Conservation (phyloP, 495 filamentous ascomycete species). For the Penicillium turbatum region DNA sequence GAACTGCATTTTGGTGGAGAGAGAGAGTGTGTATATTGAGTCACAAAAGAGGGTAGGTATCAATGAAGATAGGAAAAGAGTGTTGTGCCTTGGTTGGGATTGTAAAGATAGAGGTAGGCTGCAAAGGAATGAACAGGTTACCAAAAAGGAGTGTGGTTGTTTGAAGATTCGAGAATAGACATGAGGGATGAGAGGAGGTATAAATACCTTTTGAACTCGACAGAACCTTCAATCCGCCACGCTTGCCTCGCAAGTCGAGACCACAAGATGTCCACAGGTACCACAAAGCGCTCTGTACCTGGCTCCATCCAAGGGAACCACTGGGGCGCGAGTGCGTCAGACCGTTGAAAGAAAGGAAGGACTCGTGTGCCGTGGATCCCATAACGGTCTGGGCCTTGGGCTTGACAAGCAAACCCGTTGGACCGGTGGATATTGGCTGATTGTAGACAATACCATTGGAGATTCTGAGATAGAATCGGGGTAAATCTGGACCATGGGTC, state of each 20-base stretch:
- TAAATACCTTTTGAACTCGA: conserved; percentile 18
- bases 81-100: conserved; percentile 1
- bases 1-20: conserved; percentile 29
- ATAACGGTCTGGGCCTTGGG: conserved; percentile 19
- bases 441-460: neutral
- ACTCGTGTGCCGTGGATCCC: conserved; percentile 8
- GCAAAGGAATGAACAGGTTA: conserved; percentile 25
- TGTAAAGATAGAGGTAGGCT: neutral
- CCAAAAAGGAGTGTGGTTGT: conserved; percentile 16
- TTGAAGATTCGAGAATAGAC: conserved; percentile 7
- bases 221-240: conserved; percentile 15
- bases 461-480: neutral
- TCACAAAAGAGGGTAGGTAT: conserved; percentile 6
- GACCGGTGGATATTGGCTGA: conserved; percentile 4
- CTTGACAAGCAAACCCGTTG: conserved; percentile 13
- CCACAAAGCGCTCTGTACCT: conserved; percentile 22
- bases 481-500: neutral
- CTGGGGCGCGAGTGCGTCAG: conserved; percentile 13
- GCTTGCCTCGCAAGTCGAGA: conserved; percentile 7
- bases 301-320: conserved; percentile 11
- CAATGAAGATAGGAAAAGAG: conserved; percentile 5
- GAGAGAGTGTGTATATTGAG: conserved; percentile 2
- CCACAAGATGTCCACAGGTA: conserved; percentile 1
- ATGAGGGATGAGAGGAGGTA: conserved; percentile 3
- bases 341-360: conserved; percentile 2